Evolutionary conservation across 768 basidiomycete genomes (phyloP).

Genomic region (Lentinus brumalis): DNA sequence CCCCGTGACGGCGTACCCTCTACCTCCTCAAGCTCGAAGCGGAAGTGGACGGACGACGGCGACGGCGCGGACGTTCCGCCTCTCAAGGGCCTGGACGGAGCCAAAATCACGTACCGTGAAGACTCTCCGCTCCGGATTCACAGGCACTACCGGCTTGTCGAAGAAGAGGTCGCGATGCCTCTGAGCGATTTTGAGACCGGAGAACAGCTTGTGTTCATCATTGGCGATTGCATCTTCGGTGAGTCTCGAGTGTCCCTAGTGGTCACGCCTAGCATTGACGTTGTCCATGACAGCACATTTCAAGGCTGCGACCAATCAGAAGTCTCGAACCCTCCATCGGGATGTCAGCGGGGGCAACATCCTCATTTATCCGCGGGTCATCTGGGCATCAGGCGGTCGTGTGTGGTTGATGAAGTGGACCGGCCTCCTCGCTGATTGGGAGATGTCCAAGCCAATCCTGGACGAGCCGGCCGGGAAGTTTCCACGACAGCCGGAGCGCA

Average conservation of each 20-base stretch:
- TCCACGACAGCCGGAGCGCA: not conserved
- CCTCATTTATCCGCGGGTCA: constrained; percentile 1
- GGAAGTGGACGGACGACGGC: not conserved
- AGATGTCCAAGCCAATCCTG: not conserved
- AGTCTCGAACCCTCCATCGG: not conserved
- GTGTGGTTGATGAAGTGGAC: not conserved
- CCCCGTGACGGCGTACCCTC: not conserved
- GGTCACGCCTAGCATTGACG: too few species aligned
- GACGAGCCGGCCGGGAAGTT: not conserved
- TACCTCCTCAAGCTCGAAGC: not conserved
- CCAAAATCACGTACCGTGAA: not conserved
- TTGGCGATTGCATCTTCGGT: not conserved
- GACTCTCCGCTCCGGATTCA: not conserved
- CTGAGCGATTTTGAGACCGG: not conserved
- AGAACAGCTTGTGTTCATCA: not conserved
- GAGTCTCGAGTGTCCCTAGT: not conserved
- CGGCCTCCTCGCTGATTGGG: constrained; percentile 9
- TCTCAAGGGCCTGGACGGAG: not conserved
- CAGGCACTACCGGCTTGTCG: constrained; percentile 6
- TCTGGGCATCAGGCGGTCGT: not conserved
- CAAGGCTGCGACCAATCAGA: not conserved
- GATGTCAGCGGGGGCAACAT: constrained; percentile 13
- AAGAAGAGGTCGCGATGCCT: not conserved
- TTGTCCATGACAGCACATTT: not conserved
- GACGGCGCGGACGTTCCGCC: not conserved